phyloP scores from a whole-genome alignment of 1,284 basidiomycete species.

The Marasmius sp. region DNA sequence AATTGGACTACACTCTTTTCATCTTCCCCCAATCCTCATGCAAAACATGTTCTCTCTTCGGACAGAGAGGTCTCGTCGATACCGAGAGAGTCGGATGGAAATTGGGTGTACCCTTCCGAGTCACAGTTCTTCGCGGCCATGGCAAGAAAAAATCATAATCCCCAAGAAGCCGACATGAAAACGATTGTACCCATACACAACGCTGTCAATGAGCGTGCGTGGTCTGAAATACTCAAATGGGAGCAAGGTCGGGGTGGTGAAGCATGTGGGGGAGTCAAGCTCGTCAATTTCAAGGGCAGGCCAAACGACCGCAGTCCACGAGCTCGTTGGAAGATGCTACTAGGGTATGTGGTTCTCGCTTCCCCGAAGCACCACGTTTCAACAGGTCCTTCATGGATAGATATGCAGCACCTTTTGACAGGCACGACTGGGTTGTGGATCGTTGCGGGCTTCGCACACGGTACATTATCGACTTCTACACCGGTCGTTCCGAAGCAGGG shows the following conservation, averaged over 20 bases:
- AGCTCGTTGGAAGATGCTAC: constrained; percentile 79
- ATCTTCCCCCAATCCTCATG: constrained; percentile 16
- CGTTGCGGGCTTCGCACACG: constrained; percentile 86
- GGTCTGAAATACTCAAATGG: constrained; percentile 90
- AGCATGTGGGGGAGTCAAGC: constrained; percentile 78
- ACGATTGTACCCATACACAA: constrained; percentile 99
- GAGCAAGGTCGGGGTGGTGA: constrained; percentile 80
- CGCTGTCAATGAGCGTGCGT: constrained; percentile 97
- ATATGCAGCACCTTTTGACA: constrained; percentile 92
- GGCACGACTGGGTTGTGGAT: constrained; percentile 97
- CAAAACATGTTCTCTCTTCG: constrained; percentile 45
- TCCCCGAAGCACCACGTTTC: not conserved
- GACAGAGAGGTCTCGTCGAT: constrained; percentile 88
- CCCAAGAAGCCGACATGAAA: constrained; percentile 84
- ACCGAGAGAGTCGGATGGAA: constrained; percentile 66
- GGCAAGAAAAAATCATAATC: constrained; percentile 89
- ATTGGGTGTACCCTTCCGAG: constrained; percentile 99
- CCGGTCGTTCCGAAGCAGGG: constrained; percentile 59
- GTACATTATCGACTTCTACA: constrained; percentile 99
- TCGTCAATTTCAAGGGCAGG: constrained; percentile 85
- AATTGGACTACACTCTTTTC: constrained; percentile 16
- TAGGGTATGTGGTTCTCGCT: constrained; percentile 61
- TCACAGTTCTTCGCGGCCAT: constrained; percentile 96
- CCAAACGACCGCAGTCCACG: constrained; percentile 76
- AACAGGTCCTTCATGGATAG: constrained; percentile 37